Evolutionary conservation across 129 eudicot species (phyloP).

Genomic region (Tanacetum coccineum): DNA sequence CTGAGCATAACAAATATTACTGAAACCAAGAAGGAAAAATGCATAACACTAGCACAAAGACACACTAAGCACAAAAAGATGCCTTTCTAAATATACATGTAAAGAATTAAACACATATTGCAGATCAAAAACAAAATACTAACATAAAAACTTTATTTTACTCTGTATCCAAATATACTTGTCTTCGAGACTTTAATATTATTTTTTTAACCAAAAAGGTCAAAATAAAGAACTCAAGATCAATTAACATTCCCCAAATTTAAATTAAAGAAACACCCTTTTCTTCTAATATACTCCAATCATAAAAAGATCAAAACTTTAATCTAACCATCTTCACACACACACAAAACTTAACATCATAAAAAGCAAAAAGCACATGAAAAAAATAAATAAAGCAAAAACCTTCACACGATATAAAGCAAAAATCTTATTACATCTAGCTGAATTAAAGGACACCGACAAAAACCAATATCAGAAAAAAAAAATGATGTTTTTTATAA

Average conservation of each 20-base stretch:
- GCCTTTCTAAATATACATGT: background rate
- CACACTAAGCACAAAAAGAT: background rate
- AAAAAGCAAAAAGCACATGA: background rate
- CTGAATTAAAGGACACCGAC: conserved; percentile 21
- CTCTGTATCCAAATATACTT: conserved; percentile 3
- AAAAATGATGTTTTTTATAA: background rate
- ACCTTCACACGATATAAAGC: background rate
- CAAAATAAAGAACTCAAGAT: conserved; percentile 10
- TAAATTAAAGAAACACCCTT: background rate
- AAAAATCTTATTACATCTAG: conserved; percentile 14
- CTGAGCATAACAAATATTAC: background rate
- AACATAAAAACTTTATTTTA: background rate
- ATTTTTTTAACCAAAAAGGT: conserved; percentile 18
- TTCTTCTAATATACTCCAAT: background rate
- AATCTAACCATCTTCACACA: conserved; percentile 17
- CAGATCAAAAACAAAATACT: conserved; percentile 11
- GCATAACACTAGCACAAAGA: background rate
- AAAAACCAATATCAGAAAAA: conserved; percentile 14
- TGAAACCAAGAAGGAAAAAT: conserved; percentile 4
- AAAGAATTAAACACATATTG: conserved; percentile 1
- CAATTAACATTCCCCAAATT: background rate
- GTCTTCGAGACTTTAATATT: conserved; percentile 12
- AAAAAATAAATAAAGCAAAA: background rate
- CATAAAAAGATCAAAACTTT: background rate
- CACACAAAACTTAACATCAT: background rate